These are phyloP conservation scores for Parachlorella kessleri DNA, from an alignment of 139 green algal genomes.

Conservation along the genomic window DNA sequence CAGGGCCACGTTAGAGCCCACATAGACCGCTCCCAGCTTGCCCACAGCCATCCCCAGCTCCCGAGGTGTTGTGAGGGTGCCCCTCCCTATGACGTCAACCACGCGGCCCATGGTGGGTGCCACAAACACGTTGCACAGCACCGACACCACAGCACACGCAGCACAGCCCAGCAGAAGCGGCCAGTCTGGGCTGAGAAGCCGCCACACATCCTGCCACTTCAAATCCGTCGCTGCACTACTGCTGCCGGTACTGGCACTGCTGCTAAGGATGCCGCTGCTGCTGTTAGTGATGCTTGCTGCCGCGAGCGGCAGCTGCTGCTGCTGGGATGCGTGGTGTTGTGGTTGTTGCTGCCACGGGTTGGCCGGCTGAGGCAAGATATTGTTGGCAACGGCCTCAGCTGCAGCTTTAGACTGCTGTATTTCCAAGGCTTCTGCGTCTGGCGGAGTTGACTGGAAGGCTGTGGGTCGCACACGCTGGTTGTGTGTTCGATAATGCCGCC, in stretches of 20 bases:
- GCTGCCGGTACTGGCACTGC: neutral
- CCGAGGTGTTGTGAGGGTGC: neutral
- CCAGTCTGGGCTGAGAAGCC: conserved; percentile 22
- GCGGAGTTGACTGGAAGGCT: too few species aligned
- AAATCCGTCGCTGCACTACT: neutral
- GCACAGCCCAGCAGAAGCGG: conserved; percentile 6
- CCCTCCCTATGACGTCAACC: conserved; percentile 35
- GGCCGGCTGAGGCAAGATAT: too few species aligned
- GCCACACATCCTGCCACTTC: neutral
- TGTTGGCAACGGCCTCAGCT: too few species aligned
- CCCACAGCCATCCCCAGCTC: conserved; percentile 27
- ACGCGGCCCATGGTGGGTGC: conserved; percentile 26
- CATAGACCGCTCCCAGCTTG: conserved; percentile 27
- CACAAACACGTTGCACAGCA: conserved; percentile 19
- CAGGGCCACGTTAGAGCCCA: conserved; percentile 16
- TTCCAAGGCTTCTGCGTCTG: too few species aligned
- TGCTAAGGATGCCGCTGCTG: too few species aligned
- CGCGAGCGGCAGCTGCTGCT: too few species aligned
- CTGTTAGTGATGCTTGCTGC: too few species aligned
- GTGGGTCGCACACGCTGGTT: too few species aligned
- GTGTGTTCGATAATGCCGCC: too few species aligned
- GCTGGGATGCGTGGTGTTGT: too few species aligned
- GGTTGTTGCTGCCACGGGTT: too few species aligned
- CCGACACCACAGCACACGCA: conserved; percentile 9
- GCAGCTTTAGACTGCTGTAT: too few species aligned